Conservation (phyloP, 2,329 filamentous ascomycete genomes). For the Fusarium multiceps region DNA sequence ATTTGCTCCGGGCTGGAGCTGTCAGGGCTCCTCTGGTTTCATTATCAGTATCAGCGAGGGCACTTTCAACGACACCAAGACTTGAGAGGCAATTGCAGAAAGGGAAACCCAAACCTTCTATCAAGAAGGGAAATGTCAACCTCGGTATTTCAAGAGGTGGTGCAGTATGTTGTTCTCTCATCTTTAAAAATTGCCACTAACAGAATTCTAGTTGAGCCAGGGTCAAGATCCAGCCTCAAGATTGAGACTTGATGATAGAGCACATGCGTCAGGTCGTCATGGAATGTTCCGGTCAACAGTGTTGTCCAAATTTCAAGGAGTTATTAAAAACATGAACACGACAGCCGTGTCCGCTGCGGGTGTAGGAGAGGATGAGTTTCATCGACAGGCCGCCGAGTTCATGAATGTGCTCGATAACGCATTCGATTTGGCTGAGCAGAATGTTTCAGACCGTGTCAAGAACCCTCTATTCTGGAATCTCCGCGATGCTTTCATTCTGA, state of each 20-base stretch:
- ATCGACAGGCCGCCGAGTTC: slow-evolving; percentile 60
- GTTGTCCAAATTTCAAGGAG: slow-evolving; percentile 50
- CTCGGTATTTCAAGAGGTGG: slow-evolving; percentile 33
- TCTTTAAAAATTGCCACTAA: background rate
- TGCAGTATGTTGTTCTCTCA: slow-evolving; percentile 40
- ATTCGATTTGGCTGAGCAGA: slow-evolving; percentile 57
- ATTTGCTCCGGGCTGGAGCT: slow-evolving; percentile 44
- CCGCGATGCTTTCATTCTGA: slow-evolving; percentile 68
- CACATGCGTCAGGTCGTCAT: slow-evolving; percentile 46
- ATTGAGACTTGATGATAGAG: slow-evolving; percentile 43
- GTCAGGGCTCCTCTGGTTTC: slow-evolving; percentile 39
- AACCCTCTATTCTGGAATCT: slow-evolving; percentile 70
- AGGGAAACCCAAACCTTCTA: background rate
- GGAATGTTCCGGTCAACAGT: slow-evolving; percentile 51
- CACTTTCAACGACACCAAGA: slow-evolving; percentile 43
- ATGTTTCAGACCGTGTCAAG: slow-evolving; percentile 52
- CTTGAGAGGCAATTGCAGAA: background rate
- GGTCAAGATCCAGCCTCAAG: slow-evolving; percentile 52
- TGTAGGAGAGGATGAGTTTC: slow-evolving; percentile 55
- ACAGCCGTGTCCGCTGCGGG: slow-evolving; percentile 42
- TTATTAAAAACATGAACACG: slow-evolving; percentile 48
- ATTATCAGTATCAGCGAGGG: slow-evolving; percentile 26
- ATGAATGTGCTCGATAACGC: slow-evolving; percentile 57
- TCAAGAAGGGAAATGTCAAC: background rate
- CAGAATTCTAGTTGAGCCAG: slow-evolving; percentile 44